These are phyloP conservation scores for Sporothrix curviconia DNA, from an alignment of 2,329 filamentous ascomycete genomes.

Conservation along the genomic window DNA sequence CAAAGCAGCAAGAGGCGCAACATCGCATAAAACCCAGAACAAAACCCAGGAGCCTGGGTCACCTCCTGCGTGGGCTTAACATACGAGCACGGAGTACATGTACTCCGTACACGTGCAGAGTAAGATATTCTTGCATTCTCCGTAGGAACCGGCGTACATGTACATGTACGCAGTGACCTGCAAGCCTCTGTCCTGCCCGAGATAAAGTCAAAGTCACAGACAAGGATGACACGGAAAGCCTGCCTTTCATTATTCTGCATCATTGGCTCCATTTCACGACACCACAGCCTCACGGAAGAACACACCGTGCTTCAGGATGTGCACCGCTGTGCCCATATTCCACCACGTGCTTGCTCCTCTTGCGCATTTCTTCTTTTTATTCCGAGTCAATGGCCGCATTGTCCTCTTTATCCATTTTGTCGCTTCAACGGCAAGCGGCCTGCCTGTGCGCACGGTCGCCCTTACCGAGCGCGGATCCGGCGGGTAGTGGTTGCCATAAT, in stretches of 20 bases:
- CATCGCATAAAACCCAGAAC: conserved; percentile 10
- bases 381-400: background rate
- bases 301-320: conserved; percentile 4
- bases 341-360: background rate
- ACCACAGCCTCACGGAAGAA: conserved; percentile 2
- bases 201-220: no score
- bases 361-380: background rate
- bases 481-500: background rate
- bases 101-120: background rate
- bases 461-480: background rate
- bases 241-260: background rate
- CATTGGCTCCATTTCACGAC: background rate
- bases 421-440: background rate
- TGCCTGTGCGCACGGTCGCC: background rate
- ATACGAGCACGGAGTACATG: background rate
- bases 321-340: no score
- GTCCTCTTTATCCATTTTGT: background rate
- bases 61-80: background rate
- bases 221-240: background rate
- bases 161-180: background rate
- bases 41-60: conserved; percentile 8
- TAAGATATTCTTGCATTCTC: no score
- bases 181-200: background rate
- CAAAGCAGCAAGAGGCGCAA: conserved; percentile 4
- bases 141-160: no score